Evolutionary conservation across 225 moss, liverwort and hornwort species (phyloP).

Genomic region (Bryum argenteum): DNA sequence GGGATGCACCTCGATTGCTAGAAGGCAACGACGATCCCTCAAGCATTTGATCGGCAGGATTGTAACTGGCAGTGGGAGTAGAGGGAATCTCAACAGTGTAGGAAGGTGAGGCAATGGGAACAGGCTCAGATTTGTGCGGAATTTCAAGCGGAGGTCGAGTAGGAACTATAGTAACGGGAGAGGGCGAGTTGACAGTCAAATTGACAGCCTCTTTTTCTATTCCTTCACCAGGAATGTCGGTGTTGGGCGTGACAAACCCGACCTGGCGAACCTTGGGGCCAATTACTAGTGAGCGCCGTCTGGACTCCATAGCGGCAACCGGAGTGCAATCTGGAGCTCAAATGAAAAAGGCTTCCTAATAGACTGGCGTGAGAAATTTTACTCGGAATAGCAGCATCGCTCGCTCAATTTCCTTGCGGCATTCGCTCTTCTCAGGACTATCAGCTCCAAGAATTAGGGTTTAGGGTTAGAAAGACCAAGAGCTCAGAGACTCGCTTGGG

Average conservation of each 20-base stretch:
- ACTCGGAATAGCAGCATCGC: no score
- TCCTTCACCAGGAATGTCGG: slow-evolving; percentile 50
- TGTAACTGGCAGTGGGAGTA: slow-evolving; percentile 54
- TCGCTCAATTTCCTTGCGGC: no score
- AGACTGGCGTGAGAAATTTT: no score
- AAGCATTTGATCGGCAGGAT: slow-evolving; percentile 47
- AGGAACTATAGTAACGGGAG: slow-evolving; percentile 77
- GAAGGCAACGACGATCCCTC: slow-evolving; percentile 68
- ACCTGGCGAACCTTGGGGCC: slow-evolving; percentile 89
- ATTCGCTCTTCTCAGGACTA: no score
- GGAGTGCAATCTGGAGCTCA: slow-evolving; percentile 31
- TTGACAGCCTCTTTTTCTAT: slow-evolving; percentile 26
- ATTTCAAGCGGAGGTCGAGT: slow-evolving; percentile 40
- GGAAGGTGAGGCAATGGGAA: slow-evolving; percentile 54
- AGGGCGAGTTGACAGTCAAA: slow-evolving; percentile 58
- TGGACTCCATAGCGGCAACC: slow-evolving; percentile 62
- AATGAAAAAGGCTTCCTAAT: not conserved
- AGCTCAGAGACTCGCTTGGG: no score
- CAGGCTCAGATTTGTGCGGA: slow-evolving; percentile 44
- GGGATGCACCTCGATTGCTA: slow-evolving; percentile 62
- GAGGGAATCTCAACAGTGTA: slow-evolving; percentile 49
- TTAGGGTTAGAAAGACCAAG: no score
- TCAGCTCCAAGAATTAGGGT: no score
- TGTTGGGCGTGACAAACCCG: slow-evolving; percentile 87
- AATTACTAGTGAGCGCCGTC: slow-evolving; percentile 66